Conservation (phyloP, 2,329 filamentous ascomycete genomes). For the Botrytis cinerea region DNA sequence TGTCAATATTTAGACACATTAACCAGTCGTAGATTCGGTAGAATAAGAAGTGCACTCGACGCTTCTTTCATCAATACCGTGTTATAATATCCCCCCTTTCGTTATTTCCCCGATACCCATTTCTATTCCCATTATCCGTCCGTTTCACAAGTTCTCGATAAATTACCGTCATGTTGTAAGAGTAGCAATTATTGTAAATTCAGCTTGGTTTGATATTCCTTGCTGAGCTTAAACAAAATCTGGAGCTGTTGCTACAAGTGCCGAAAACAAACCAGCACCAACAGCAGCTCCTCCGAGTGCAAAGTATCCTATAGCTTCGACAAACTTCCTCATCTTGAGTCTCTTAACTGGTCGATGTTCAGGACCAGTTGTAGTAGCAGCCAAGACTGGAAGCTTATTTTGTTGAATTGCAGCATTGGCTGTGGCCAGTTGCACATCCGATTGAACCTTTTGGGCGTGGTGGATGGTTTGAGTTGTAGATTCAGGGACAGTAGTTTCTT, state of each 20-base stretch:
- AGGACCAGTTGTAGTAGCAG: conserved; percentile 10
- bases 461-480: background rate
- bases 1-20: background rate
- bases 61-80: conserved; percentile 4
- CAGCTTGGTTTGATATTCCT: too few relatives aligned
- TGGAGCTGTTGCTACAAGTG: conserved; percentile 44
- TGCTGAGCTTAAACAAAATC: conserved; percentile 36
- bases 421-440: background rate
- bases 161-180: background rate
- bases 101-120: background rate
- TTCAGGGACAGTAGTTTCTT: background rate
- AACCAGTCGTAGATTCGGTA: background rate
- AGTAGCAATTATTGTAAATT: background rate
- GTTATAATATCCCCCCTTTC: background rate
- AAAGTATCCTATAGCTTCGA: conserved; percentile 39
- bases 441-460: background rate
- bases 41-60: background rate
- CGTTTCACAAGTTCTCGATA: background rate
- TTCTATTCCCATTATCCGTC: background rate
- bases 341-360: conserved; percentile 38
- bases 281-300: conserved; percentile 44
- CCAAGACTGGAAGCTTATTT: background rate
- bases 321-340: conserved; percentile 33
- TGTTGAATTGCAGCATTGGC: background rate
- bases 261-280: conserved; percentile 43